Conservation (phyloP, 2,329 filamentous ascomycete genomes). For the Sporothrix luriei region DNA sequence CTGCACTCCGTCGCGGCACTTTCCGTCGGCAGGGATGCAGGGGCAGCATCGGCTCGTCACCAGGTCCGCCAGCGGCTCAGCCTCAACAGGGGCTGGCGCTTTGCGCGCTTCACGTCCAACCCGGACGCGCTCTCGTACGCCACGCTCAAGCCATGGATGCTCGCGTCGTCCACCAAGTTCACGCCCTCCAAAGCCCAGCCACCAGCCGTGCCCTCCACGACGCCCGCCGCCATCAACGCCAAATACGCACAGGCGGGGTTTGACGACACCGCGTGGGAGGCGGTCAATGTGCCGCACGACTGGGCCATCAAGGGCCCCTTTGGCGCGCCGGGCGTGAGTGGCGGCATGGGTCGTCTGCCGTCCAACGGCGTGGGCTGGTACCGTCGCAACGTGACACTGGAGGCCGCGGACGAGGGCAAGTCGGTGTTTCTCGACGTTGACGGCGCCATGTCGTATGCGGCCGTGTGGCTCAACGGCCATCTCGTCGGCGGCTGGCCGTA, state of each 20-base stretch:
- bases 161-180: constrained; percentile 35
- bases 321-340: constrained; percentile 43
- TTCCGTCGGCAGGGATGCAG: background rate
- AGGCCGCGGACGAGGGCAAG: constrained; percentile 43
- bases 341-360: constrained; percentile 50
- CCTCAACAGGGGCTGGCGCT: constrained; percentile 44
- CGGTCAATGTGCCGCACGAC: constrained; percentile 51
- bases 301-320: constrained; percentile 55
- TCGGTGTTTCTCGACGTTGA: constrained; percentile 53
- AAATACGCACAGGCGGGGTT: constrained; percentile 32
- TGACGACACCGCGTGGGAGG: constrained; percentile 49
- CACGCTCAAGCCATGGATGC: constrained; percentile 38
- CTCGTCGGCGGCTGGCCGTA: constrained; percentile 57
- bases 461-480: constrained; percentile 54
- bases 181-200: constrained; percentile 26
- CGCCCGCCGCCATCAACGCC: constrained; percentile 26
- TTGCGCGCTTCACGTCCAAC: constrained; percentile 43
- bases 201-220: constrained; percentile 20
- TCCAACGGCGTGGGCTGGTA: constrained; percentile 58
- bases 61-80: constrained; percentile 42
- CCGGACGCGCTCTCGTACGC: constrained; percentile 44
- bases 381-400: constrained; percentile 46
- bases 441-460: constrained; percentile 55
- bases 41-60: background rate
- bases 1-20: background rate